Percentiles rank a stretch among this genome's conserved stretches.
Evolutionary conservation across 1,139 yeast species (phyloP).

Genomic region (Diutina rugosa): DNA sequence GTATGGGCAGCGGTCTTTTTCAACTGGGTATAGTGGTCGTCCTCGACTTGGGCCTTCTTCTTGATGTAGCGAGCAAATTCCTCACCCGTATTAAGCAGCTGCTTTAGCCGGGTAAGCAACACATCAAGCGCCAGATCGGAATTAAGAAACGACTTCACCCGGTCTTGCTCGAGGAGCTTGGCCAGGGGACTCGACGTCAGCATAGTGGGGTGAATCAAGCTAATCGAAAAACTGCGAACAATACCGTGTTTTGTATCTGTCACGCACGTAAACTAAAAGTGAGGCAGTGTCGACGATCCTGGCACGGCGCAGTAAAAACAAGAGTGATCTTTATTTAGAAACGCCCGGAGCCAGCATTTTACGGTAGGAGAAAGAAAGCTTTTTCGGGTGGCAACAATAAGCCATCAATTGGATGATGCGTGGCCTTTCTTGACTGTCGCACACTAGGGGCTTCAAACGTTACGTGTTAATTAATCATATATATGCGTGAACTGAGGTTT

Average conservation of each 20-base stretch:
- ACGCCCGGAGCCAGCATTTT: too few relatives aligned
- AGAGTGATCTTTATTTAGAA: not conserved
- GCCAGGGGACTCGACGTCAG: slow-evolving; percentile 2
- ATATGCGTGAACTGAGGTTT: too few relatives aligned
- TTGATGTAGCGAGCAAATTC: slow-evolving; percentile 72
- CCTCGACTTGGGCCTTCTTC: slow-evolving; percentile 68
- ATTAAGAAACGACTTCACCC: slow-evolving; percentile 7
- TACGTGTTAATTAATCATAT: not conserved
- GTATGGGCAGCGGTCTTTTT: slow-evolving; percentile 52
- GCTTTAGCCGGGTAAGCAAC: slow-evolving; percentile 61
- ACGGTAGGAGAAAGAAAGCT: not conserved
- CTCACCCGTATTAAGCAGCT: slow-evolving; percentile 68
- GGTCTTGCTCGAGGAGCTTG: slow-evolving; percentile 2
- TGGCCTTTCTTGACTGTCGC: not conserved
- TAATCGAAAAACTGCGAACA: not conserved
- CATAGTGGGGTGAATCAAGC: not conserved
- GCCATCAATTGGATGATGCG: not conserved
- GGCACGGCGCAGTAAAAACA: not conserved
- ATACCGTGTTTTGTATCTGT: not conserved
- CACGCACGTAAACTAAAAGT: not conserved
- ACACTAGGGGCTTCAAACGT: not conserved
- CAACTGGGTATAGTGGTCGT: slow-evolving; percentile 63
- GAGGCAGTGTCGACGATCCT: not conserved
- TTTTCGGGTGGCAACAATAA: not conserved
- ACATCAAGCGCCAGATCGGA: slow-evolving; percentile 43